A percentile compares a stretch with the other conserved stretches of the same genome.
phyloP scores from a whole-genome alignment of 345 rosid genomes.

The Firmiana major region DNA sequence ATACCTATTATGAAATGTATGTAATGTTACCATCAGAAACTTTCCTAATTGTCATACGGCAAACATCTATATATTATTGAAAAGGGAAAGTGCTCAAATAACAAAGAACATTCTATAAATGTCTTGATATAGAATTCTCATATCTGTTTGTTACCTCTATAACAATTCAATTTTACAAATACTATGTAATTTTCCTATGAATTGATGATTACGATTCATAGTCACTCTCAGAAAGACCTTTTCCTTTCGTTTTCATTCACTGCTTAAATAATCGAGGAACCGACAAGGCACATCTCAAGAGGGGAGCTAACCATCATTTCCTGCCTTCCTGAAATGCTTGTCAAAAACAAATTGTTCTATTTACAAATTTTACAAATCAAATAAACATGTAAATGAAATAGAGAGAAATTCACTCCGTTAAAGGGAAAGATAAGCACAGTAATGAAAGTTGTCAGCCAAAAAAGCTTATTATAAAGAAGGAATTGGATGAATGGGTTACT shows the following conservation, averaged over 20 bases:
- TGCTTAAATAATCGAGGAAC: too few relatives aligned
- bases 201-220: not conserved
- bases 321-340: too few relatives aligned
- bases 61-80: not conserved
- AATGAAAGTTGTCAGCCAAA: not conserved
- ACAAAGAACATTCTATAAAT: not conserved
- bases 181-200: not conserved
- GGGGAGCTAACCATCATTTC: too few relatives aligned
- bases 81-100: not conserved
- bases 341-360: not conserved
- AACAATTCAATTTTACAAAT: not conserved
- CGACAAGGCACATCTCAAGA: too few relatives aligned
- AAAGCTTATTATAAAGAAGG: not conserved
- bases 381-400: not conserved
- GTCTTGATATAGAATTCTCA: conserved; percentile 1
- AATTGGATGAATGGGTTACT: not conserved
- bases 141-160: not conserved
- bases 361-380: not conserved
- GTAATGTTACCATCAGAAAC: not conserved
- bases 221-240: too few relatives aligned
- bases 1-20: not conserved
- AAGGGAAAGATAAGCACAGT: not conserved
- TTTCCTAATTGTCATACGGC: not conserved
- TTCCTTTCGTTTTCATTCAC: too few relatives aligned
- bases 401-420: not conserved